A percentile compares a stretch with the other conserved stretches of the same genome.
These are phyloP conservation scores for Ustilago crameri DNA, from an alignment of 1,284 basidiomycete genomes.

Conservation along the genomic window DNA sequence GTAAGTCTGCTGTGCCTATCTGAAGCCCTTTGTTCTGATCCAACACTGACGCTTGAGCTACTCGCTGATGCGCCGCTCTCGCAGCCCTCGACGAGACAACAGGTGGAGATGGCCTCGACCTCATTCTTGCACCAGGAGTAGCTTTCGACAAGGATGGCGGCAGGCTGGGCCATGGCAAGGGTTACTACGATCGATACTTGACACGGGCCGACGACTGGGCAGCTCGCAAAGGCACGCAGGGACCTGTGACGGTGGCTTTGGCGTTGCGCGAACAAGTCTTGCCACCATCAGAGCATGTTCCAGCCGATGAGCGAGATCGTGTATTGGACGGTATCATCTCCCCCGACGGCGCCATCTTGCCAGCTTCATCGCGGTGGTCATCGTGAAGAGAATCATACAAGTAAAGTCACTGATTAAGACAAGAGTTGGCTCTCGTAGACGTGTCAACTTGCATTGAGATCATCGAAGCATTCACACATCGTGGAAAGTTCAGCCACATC, in stretches of 20 bases:
- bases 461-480: neutral
- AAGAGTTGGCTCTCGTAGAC: no score
- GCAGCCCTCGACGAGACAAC: constrained; percentile 61
- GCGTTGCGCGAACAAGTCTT: constrained; percentile 65
- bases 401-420: neutral
- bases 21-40: neutral
- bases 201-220: constrained; percentile 48
- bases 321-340: constrained; percentile 63
- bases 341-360: constrained; percentile 48
- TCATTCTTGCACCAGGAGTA: constrained; percentile 69
- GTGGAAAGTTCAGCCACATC: no score
- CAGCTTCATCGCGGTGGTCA: constrained; percentile 31
- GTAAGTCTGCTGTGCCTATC: constrained; percentile 19
- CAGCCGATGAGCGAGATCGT: constrained; percentile 65
- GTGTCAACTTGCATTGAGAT: no score
- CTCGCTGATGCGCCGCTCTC: neutral
- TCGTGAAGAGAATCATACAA: constrained; percentile 9
- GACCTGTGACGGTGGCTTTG: constrained; percentile 62
- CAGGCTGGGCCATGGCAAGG: constrained; percentile 69
- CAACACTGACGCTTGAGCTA: neutral
- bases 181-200: constrained; percentile 70
- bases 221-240: constrained; percentile 11
- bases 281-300: constrained; percentile 53
- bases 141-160: constrained; percentile 67
- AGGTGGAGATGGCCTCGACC: constrained; percentile 66